Percentiles rank a stretch among this genome's conserved stretches.
Evolutionary conservation across 139 green algal genomes (phyloP).

Genomic region (Chlorella sp.): DNA sequence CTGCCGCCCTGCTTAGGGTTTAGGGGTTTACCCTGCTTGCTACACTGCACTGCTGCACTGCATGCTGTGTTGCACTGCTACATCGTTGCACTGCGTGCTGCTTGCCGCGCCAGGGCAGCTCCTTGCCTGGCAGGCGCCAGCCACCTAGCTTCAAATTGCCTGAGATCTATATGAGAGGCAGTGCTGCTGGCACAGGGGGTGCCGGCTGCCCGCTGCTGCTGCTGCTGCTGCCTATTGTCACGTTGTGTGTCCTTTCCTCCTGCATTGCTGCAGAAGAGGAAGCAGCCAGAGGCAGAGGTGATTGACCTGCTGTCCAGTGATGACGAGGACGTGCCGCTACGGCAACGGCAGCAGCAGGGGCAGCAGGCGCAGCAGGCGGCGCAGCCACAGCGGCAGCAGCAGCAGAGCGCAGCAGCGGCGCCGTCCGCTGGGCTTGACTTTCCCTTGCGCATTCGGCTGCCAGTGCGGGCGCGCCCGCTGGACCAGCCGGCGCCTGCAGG

Average conservation of each 20-base stretch:
- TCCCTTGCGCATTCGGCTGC: constrained; percentile 16
- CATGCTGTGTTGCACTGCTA: not conserved
- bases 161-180: not conserved
- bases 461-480: not conserved
- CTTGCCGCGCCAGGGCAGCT: not conserved
- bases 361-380: not conserved
- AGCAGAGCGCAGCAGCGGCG: constrained; percentile 16
- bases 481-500: not conserved
- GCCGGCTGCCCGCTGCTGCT: not conserved
- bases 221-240: not conserved
- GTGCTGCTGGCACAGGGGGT: not conserved
- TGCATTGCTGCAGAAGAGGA: constrained; percentile 4
- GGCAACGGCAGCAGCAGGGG: not conserved
- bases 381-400: not conserved
- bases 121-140: not conserved
- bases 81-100: not conserved
- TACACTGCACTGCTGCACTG: not conserved
- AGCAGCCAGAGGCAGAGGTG: constrained; percentile 39
- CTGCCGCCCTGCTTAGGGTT: too few relatives aligned
- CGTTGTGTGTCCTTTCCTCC: not conserved
- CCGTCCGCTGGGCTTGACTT: not conserved
- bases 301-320: constrained; percentile 43
- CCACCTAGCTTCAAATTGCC: not conserved
- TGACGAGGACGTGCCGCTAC: constrained; percentile 15
- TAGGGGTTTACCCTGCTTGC: too few relatives aligned